phyloP scores from a whole-genome alignment of 2,329 filamentous ascomycete genomes.

The Hysterium pulicare region DNA sequence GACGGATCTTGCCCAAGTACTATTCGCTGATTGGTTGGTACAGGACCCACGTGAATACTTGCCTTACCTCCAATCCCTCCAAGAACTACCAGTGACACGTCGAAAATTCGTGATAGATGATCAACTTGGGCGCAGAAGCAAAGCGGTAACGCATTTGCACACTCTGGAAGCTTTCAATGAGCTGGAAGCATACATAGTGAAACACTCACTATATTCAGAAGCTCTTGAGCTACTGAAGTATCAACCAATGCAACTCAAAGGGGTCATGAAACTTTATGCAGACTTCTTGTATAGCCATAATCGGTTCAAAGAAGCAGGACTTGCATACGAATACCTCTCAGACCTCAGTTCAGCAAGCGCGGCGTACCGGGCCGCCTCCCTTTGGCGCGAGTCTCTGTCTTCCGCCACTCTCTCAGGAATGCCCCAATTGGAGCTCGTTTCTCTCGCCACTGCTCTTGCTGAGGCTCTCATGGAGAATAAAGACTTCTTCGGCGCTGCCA shows the following conservation, averaged over 20 bases:
- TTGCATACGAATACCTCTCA: constrained; percentile 80
- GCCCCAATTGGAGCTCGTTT: constrained; percentile 56
- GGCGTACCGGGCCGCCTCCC: constrained; percentile 78
- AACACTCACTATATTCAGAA: constrained; percentile 73
- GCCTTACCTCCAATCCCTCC: constrained; percentile 85
- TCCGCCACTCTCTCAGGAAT: constrained; percentile 65
- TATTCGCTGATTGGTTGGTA: constrained; percentile 9
- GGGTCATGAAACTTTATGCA: constrained; percentile 76
- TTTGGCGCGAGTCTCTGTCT: constrained; percentile 89
- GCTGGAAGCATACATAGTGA: constrained; percentile 71
- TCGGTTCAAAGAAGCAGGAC: constrained; percentile 78
- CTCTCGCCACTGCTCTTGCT: constrained; percentile 71
- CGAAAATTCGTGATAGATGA: constrained; percentile 85
- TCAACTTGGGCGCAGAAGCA: constrained; percentile 70
- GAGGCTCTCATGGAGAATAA: constrained; percentile 80
- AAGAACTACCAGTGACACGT: constrained; percentile 67
- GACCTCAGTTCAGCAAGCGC: constrained; percentile 72
- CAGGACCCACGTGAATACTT: constrained; percentile 88
- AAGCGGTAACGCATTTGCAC: constrained; percentile 76
- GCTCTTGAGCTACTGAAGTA: constrained; percentile 84
- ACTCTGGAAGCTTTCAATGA: constrained; percentile 72
- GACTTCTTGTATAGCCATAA: constrained; percentile 71
- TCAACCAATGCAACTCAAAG: constrained; percentile 61
- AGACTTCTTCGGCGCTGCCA: constrained; percentile 76
- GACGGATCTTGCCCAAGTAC: neutral